Evolutionary conservation across 2,329 filamentous ascomycete genomes (phyloP), one percentile per base, ranked within the genome.

Genomic region (Trichoderma sp.): DNA sequence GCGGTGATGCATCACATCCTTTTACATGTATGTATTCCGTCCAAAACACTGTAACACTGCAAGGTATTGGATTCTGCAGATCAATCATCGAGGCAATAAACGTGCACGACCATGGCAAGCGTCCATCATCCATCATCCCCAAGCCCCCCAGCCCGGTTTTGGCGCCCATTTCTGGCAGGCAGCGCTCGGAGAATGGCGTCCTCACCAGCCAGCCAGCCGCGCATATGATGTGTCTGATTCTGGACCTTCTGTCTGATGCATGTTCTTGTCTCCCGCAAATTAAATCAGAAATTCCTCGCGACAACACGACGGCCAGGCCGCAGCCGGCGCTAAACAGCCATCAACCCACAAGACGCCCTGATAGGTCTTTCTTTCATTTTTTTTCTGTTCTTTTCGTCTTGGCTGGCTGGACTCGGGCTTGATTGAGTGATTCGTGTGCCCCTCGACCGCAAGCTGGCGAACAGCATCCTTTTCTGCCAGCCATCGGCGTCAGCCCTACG

Each of bases 191-290:
- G 47, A 61, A 52, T 54, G 59, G 28, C 28, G 5, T 26, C 39
- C 59, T 62, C 59, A 54, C 26, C 59, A 54, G 39, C 39, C 34
- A 62, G n/a, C n/a, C n/a, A 24, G 54, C 34, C 41, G 59, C 50
- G 52, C 50, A 63, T 55, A 54, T 63, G 59, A 63, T 63, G 50
- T 63, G 50, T 63, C 59, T 63, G 59, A 54, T 63, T 63, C 48
- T 52, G 28, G 28, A 30, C 28, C 28, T 30, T 30, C 28, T 34
- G 30, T 34, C 30, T 34, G 24, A 43, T 41, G 26, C 30, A 34
- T 34, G 9, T 34, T 44, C 52, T 43, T 47, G 14, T 63, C 50
- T 62, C 39, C 39, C 52, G 39, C 59, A 63, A 63, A 34, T 62
- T 48, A 48, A 30, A 34, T 34, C 30, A 34, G 10, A 34, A 34